A percentile compares a stretch with the other conserved stretches of the same genome.
phyloP scores from a whole-genome alignment of 169 alveolate species.

The Plasmodium sp. region DNA sequence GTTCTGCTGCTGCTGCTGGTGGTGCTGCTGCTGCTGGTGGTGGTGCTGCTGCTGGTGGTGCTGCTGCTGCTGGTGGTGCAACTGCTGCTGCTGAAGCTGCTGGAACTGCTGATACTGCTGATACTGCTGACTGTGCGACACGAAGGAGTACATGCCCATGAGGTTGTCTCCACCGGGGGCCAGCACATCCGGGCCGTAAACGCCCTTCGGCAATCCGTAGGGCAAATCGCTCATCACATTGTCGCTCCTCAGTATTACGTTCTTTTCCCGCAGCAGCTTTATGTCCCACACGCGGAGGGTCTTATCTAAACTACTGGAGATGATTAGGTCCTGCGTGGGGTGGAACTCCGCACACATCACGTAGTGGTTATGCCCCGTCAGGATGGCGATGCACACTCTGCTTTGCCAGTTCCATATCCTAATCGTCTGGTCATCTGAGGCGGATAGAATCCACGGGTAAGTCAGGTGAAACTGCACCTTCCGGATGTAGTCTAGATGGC shows the following conservation, averaged over 20 bases:
- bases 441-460: conserved; percentile 96
- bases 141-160: neutral
- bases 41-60: too few relatives aligned
- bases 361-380: conserved; percentile 97
- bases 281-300: conserved; percentile 97
- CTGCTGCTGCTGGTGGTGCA: too few relatives aligned
- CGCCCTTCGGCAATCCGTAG: conserved; percentile 31
- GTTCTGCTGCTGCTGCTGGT: conserved; percentile 1
- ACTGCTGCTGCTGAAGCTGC: too few relatives aligned
- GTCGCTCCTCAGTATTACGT: conserved; percentile 77
- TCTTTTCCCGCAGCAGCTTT: conserved; percentile 93
- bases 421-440: conserved; percentile 97
- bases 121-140: neutral
- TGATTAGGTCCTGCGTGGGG: conserved; percentile 92
- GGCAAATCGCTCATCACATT: neutral
- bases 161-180: neutral
- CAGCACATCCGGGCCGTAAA: conserved; percentile 3
- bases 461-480: conserved; percentile 96
- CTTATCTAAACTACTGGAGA: conserved; percentile 95
- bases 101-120: neutral
- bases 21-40: too few relatives aligned
- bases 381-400: conserved; percentile 88
- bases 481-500: conserved; percentile 97
- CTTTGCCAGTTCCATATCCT: conserved; percentile 98
- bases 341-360: conserved; percentile 98